Percentiles rank a stretch among this genome's conserved stretches.
Conservation (phyloP, 768 basidiomycete species). For the Boletales sp. region DNA sequence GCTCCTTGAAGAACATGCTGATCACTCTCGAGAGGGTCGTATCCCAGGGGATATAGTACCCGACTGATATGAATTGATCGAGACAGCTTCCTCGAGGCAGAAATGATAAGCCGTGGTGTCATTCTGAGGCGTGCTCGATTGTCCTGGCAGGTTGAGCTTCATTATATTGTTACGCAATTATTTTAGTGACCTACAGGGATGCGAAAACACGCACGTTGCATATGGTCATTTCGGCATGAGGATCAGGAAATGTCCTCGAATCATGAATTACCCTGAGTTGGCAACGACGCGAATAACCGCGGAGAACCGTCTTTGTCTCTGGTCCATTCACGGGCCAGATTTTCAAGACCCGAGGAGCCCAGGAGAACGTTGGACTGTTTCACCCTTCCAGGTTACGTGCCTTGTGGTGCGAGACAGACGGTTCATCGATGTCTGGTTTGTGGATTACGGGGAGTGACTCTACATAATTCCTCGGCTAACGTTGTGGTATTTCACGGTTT, state of each 20-base stretch:
- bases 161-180: constrained; percentile 2
- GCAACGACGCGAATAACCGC: constrained; percentile 11
- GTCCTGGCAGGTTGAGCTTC: not conserved
- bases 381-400: no score
- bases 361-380: no score
- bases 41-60: not conserved
- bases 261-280: constrained; percentile 1
- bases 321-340: not conserved
- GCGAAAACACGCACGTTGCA: not conserved
- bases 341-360: no score
- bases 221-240: constrained; percentile 5
- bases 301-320: constrained; percentile 4
- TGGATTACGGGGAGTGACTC: no score
- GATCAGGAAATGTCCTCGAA: constrained; percentile 15
- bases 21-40: not conserved
- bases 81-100: constrained; percentile 2
- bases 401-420: no score
- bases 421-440: no score
- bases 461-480: no score
- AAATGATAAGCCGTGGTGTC: constrained; percentile 2
- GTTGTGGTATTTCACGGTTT: no score
- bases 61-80: constrained; percentile 6
- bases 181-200: not conserved
- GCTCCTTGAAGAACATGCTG: not conserved
- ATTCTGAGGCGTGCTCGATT: not conserved